Evolutionary conservation across 768 basidiomycete genomes (phyloP).

Genomic region (Auriscalpium vulgare): DNA sequence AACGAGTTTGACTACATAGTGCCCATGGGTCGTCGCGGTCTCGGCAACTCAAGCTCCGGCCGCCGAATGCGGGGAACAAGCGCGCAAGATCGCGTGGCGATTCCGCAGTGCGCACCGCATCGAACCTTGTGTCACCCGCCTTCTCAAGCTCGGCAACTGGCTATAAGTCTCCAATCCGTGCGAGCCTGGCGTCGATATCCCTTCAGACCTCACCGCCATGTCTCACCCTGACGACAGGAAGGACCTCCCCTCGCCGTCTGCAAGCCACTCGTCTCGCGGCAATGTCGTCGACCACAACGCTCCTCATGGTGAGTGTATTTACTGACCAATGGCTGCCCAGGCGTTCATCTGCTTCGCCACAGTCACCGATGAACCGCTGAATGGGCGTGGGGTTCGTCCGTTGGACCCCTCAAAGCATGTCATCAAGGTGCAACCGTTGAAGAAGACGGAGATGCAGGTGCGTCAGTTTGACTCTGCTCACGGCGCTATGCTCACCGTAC

Average conservation of each 20-base stretch:
- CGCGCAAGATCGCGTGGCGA: too few species aligned
- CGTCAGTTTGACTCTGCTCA: conserved; percentile 9
- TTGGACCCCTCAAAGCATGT: conserved; percentile 27
- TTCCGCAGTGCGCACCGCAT: too few species aligned
- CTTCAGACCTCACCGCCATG: too few species aligned
- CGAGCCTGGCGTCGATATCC: too few species aligned
- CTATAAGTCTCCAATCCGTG: too few species aligned
- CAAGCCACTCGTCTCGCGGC: conserved; percentile 3
- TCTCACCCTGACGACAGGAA: conserved; percentile 4
- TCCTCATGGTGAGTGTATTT: conserved; percentile 9
- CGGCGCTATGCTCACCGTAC: conserved; percentile 1
- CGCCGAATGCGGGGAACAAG: too few species aligned
- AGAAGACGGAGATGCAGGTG: conserved; percentile 83
- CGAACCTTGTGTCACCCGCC: too few species aligned
- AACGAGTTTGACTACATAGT: too few species aligned
- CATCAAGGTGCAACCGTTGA: conserved; percentile 80
- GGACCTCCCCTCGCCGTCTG: conserved; percentile 6
- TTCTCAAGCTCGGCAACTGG: too few species aligned
- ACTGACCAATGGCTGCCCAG: not conserved
- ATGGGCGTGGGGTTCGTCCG: not conserved
- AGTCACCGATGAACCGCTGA: conserved; percentile 56
- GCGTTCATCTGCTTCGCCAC: conserved; percentile 7
- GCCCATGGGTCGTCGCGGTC: too few species aligned
- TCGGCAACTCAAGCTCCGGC: too few species aligned
- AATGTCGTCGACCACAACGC: conserved; percentile 16